These are phyloP conservation scores for Phoma sp. DNA, from an alignment of 2,329 filamentous ascomycete genomes.

Conservation along the genomic window DNA sequence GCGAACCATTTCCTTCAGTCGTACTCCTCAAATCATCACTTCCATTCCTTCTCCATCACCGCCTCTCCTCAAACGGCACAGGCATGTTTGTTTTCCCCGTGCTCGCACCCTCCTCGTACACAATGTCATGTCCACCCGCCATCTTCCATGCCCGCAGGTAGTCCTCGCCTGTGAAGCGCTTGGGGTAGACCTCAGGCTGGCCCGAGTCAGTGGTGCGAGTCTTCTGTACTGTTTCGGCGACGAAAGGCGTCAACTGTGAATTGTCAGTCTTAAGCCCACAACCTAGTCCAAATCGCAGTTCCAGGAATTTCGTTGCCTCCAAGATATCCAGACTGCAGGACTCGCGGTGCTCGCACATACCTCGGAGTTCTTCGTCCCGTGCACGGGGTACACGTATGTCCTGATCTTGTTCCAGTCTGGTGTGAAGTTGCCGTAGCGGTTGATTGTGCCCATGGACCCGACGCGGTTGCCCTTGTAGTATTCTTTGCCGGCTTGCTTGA, in stretches of 20 bases:
- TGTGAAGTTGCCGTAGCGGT: constrained; percentile 81
- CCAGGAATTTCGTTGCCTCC: too few species aligned
- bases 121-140: constrained; percentile 39
- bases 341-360: constrained; percentile 14
- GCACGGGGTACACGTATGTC: constrained; percentile 82
- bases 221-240: constrained; percentile 66
- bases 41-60: too few species aligned
- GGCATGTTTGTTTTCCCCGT: constrained; percentile 28
- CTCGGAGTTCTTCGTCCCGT: constrained; percentile 62
- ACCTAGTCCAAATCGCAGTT: neutral
- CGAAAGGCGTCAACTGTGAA: constrained; percentile 78
- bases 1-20: too few species aligned
- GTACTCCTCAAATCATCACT: too few species aligned
- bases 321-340: too few species aligned
- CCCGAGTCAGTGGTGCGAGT: constrained; percentile 21
- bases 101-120: constrained; percentile 16
- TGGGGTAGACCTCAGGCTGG: constrained; percentile 27
- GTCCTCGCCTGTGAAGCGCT: constrained; percentile 40
- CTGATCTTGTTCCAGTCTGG: constrained; percentile 89
- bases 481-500: constrained; percentile 90
- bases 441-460: constrained; percentile 85
- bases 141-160: constrained; percentile 47
- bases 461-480: constrained; percentile 97
- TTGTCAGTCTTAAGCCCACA: neutral
- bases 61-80: constrained; percentile 36